A percentile compares a stretch with the other conserved stretches of the same genome.
Evolutionary conservation across 345 rosid genomes (phyloP).

Genomic region (Sapria himalayana): DNA sequence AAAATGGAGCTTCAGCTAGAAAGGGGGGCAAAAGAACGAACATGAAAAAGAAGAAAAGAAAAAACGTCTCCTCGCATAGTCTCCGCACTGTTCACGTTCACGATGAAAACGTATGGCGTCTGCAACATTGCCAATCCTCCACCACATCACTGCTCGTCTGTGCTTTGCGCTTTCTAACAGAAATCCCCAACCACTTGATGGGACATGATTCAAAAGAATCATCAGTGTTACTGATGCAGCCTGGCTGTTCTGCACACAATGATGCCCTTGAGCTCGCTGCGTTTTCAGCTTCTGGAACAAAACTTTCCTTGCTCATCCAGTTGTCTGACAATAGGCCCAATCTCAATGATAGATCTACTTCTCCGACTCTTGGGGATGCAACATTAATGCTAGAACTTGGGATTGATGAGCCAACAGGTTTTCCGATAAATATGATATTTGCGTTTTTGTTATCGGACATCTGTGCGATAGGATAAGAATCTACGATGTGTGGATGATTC

Average conservation of each 20-base stretch:
- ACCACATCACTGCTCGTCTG: conserved; percentile 18
- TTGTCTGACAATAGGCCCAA: conserved; percentile 42
- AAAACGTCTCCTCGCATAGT: no score
- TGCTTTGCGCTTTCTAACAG: conserved; percentile 28
- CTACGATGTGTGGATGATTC: conserved; percentile 18
- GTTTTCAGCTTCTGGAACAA: conserved; percentile 19
- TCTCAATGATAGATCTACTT: conserved; percentile 69
- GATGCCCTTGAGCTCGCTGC: no score
- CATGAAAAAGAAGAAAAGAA: no score
- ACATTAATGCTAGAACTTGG: conserved; percentile 13
- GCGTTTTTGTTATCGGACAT: conserved; percentile 16
- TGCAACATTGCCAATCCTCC: conserved; percentile 21
- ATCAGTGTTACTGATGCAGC: conserved; percentile 11
- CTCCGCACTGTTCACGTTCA: no score
- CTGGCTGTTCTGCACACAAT: conserved; percentile 15
- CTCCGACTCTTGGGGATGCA: conserved; percentile 10
- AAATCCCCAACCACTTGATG: conserved; percentile 15
- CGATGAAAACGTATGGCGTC: no score
- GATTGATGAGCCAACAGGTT: conserved; percentile 35
- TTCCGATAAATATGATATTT: conserved; percentile 36
- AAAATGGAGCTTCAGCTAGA: no score
- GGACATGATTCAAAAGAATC: conserved; percentile 15
- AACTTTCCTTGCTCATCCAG: conserved; percentile 17
- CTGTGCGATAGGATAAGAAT: conserved; percentile 15
- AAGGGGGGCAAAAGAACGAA: no score